Base-by-base conservation (phyloP, 495 filamentous ascomycete genomes). In the Pyronema omphalodes region DNA sequence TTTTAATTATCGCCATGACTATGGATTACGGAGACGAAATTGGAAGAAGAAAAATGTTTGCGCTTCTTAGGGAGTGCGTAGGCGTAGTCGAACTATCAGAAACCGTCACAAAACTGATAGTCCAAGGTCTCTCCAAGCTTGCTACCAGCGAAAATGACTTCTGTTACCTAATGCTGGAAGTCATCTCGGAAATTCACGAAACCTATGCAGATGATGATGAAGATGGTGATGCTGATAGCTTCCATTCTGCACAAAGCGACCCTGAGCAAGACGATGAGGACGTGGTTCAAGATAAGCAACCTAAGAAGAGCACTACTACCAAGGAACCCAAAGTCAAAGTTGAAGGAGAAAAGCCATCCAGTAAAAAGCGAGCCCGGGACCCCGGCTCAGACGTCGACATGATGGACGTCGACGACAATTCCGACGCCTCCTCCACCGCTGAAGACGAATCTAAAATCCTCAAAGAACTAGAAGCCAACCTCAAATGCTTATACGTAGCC, bases 401-500 rank as follows among this genome's bases (percentile, higher is more conserved):
- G 55, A 61, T 59, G 59, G 55, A 59, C 9, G 55, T 54, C 44
- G 61, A 62, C n/a, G 66, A 71, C 57, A 70, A 70, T 1, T 67
- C 70, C 4, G 74, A 74, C 18, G 61, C 61, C 3, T 68, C 68
- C 6, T 77, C 75, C 46, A 82, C 82, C 60, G 84, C 86, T 60
- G 80, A 83, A 49, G 80, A 81, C 7, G 82, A 87, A 64, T 76
- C 76, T 9, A 94, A 88, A 68, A 81, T 86, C 2, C 74, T 95
- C 54, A 76, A 75, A 53, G 87, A 94, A 66, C 88, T 96, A 64
- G 79, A 93, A 72, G 82, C 96, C 61, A 95, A 96, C 71, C 86
- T 94, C 79, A 95, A 96, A 67, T 95, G 91, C 69, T 75, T 99
- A 37, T 86, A 95, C 63, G 94, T 99, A 59, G 88, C 93, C 18